Base-by-base conservation (phyloP, 2,329 filamentous ascomycete genomes). In the Colletotrichum sp. region DNA sequence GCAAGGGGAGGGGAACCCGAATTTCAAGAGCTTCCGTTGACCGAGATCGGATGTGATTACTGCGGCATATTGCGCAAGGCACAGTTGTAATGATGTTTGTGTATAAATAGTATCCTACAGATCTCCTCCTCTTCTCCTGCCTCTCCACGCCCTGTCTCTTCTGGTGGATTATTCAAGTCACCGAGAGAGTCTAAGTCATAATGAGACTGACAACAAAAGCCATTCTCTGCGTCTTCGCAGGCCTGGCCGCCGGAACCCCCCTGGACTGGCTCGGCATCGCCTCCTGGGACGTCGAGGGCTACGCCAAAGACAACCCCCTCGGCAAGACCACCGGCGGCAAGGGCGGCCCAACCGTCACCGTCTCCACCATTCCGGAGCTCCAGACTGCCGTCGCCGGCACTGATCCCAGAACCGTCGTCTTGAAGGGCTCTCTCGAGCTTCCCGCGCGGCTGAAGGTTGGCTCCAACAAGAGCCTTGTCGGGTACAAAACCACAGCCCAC, bases 261-360 rank as follows among this genome's bases (percentile, higher is more conserved):
- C 61, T 58, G 3, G 82, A 83, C 73, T 52, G 65, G 63, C 79
- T 82, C 18, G 80, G 82, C 7, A 71, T 79, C 4, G 75, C 65
- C 15, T 74, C 77, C 2, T 80, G 80, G 79, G 75, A 81, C 34
- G 76, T 82, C 8, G 81, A 78, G 48, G 77, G 61, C 12, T 78
- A 72, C 1, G 79, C 80, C 8, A 78, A 83, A 75, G 76, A 84
- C 55, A 86, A 86, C 71, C 84, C 84, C 1, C 78, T 85, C 34
- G 84, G 84, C 5, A 69, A 77, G 5, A 87, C 85, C 4, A 87
- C 84, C 0, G 85, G 86, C 8, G 86, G 86, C 15, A 79, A 81
- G 38, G 85, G 88, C 7, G 91, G 84, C 64, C 87, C 87, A 12
- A 90, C 86, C 0, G 86, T 88, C 9, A 86, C 86, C 2, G 84